Base-by-base conservation (phyloP, 106 monocot species). In the Iris macrosiphon region DNA sequence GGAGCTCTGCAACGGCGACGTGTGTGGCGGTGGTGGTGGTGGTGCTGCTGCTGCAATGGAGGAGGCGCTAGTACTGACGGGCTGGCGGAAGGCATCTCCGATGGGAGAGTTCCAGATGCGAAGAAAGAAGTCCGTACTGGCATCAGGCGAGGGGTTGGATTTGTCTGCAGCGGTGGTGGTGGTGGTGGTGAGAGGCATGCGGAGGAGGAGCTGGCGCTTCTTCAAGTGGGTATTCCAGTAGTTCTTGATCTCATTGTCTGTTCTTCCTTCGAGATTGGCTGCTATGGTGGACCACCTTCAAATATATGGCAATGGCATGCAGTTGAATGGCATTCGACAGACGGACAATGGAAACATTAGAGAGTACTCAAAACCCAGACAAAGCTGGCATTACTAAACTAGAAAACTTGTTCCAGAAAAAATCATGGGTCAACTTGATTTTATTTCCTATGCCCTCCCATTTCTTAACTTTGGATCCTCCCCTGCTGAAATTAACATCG, bases 101-200 rank as follows among this genome's bases (percentile, higher is more conserved):
- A 86, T 50, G 6, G 85, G 85, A 20, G 95, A 96, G 65, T 96
- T 82, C 95, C 95, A 96, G 9, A 96, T 79, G 18, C 82, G 71
- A 7, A 96, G 76, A 45, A 89, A 85, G 65, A 85, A 71, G 62
- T 96, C 95, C 2, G n/a, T n/a, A 38, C 55, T 3, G 38, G 57
- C 27, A 1, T n/a, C 32, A 7, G 52, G 19, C 15, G 14, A n/a
- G 7, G 10, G 10, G 15, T 18, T 29, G 12, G 35, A 7, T 4
- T 15, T 1, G 15, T 6, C 11, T 3, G n/a, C 1, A 19, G 7
- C n/a, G 45, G 64, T 33, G 50, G 59, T 14, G 30, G 64, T 27
- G 12, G 61, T 7, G 6, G 26, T 15, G 46, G 19, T 4, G 12
- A 41, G 63, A n/a, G 69, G 18, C 9, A 70, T 52, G 6, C 76